Evolutionary conservation across 805 yeast genomes (phyloP), one percentile per base, ranked within the genome.

Genomic region (Yamadazyma tumulicola): DNA sequence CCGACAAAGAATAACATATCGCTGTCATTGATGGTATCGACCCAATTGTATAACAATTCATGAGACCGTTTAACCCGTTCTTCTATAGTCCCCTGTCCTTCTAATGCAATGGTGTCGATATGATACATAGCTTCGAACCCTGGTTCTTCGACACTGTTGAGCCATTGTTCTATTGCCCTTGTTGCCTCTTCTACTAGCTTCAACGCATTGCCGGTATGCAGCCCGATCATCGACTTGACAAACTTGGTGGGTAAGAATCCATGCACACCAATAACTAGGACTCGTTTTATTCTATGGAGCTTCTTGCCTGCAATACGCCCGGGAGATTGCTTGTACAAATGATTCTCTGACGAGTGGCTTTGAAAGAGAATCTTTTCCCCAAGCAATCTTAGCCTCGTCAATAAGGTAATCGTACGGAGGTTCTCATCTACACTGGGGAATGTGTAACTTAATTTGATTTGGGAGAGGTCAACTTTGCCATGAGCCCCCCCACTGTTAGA

Each of bases 211-310:
- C 72, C 70, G 1, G 67, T 64, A 20, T 55, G 43, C 31, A 58
- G 65, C 1, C 67, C 67, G 10, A 67, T 55, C 18, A 58, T 37
- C 3, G 62, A 53, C 25, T 53, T 50, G 5, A 64, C 69, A 37
- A 66, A 48, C 38, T 66, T 65, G 12, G 54, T 56, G 6, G 73
- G 73, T 19, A 65, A 43, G 34, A 63, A 67, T 15, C 65, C 57
- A 48, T 67, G 73, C 10, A 63, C 52, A 2, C 64, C 61, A 17
- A 67, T 50, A 5, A 66, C 47, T 4, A 64, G 59, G 7, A 57
- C 53, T 17, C 48, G 52, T 19, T 50, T 48, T 13, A 28, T 36
- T 14, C 17, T 25, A 31, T 32, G 26, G n/a, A 37, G 26, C 22
- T 45, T 48, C 17, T 38, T 41, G 6, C 29, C 19, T 10, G 18